These are phyloP conservation scores for Mycena venus DNA, from an alignment of 768 basidiomycete species.

Conservation along the genomic window DNA sequence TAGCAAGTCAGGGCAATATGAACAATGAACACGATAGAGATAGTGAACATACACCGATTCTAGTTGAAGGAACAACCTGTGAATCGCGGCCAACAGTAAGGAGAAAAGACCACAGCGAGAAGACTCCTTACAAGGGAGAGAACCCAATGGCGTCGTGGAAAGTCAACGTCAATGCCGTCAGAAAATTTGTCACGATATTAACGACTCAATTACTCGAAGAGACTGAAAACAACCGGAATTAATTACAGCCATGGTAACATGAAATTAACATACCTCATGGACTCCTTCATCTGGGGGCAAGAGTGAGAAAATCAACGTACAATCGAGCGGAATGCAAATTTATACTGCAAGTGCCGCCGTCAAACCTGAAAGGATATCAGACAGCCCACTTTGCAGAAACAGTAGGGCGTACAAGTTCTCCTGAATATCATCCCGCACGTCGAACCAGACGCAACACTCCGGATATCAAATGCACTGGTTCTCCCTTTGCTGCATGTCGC, in stretches of 20 bases:
- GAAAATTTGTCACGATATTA: background rate
- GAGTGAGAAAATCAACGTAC: background rate
- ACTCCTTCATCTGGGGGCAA: slow-evolving; percentile 40
- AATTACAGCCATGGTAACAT: background rate
- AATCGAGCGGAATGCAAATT: background rate
- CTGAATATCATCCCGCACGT: slow-evolving; percentile 29
- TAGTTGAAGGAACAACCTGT: slow-evolving; percentile 9
- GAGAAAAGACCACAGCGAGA: background rate
- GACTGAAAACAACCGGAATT: slow-evolving; percentile 17
- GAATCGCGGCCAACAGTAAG: background rate
- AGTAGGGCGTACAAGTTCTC: slow-evolving; percentile 42
- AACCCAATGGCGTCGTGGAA: slow-evolving; percentile 51
- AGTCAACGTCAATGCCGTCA: slow-evolving; percentile 26
- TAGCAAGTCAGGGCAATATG: background rate
- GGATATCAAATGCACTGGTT: slow-evolving; percentile 24
- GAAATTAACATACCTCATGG: slow-evolving; percentile 44
- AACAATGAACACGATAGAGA: background rate
- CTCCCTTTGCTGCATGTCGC: slow-evolving; percentile 35
- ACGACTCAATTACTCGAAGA: slow-evolving; percentile 9
- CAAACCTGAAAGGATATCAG: slow-evolving; percentile 36
- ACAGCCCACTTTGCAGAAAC: background rate
- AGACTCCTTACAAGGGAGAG: slow-evolving; percentile 31
- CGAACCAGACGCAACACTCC: slow-evolving; percentile 50
- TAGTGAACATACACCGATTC: slow-evolving; percentile 38
- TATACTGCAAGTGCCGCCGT: slow-evolving; percentile 46